phyloP scores from a whole-genome alignment of 2,329 filamentous ascomycete genomes.

The Trichoderma simmonsii region DNA sequence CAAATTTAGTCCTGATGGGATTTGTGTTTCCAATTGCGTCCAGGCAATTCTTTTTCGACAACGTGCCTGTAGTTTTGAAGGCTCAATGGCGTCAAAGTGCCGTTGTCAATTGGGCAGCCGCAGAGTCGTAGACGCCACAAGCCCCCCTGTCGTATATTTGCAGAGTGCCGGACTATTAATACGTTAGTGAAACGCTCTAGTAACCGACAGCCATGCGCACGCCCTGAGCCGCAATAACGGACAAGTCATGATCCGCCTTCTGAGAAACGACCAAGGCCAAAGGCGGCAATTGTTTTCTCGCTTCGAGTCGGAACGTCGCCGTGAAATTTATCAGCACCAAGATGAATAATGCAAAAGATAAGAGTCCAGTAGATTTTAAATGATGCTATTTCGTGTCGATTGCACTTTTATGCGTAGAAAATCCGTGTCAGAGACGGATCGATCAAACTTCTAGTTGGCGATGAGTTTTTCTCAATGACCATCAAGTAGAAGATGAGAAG shows the following conservation, averaged over 20 bases:
- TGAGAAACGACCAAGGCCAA: not conserved
- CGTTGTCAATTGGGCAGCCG: not conserved
- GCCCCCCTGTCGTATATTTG: not conserved
- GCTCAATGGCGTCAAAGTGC: not conserved
- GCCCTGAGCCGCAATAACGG: not conserved
- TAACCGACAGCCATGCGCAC: conserved; percentile 6
- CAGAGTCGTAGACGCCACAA: conserved; percentile 9
- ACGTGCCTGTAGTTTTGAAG: not conserved
- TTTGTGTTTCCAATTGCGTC: not conserved
- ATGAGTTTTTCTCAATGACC: not conserved
- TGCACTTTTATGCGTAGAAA: not conserved
- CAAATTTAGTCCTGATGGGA: not conserved
- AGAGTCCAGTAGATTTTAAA: not conserved
- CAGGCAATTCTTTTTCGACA: not conserved
- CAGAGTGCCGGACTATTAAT: not conserved
- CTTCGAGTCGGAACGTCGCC: not conserved
- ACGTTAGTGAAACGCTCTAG: conserved; percentile 13
- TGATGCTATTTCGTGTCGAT: not conserved
- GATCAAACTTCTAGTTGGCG: not conserved
- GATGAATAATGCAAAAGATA: not conserved
- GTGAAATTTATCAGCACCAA: not conserved
- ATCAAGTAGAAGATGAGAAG: not conserved
- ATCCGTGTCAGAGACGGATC: not conserved
- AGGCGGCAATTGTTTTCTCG: not conserved
- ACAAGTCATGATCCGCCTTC: not conserved